Evolutionary conservation across 192 early-diverging fungal genomes (phyloP), one percentile per base, ranked within the genome.

Genomic region (Funneliformis geosporum): DNA sequence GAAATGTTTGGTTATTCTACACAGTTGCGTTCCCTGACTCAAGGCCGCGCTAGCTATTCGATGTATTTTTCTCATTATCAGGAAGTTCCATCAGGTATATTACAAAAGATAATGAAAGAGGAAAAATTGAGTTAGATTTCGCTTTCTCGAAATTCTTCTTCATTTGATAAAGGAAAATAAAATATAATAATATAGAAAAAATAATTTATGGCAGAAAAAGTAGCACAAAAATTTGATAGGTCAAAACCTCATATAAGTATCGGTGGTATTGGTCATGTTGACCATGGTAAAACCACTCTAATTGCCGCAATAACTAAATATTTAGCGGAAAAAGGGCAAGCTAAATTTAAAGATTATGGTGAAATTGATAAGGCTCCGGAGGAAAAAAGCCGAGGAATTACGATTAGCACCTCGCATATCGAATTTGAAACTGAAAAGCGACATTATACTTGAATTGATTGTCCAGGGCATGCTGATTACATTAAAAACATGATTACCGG

Each of bases 271-370:
- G 97, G 97, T 73, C 97, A 99, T 88, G 97, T 99, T 82, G 97
- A 99, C 84, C 96, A 98, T 92, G 97, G 96, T 75, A 99, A 97
- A 90, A 97, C 97, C 46, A 97, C 97, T 55, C 92, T 98, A 82
- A 97, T 96, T 23, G 96, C 97, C 42, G 97, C 97, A 80, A 99
- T 99, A 83, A 99, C 96, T 77, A 97, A 97, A 88, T n/a, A n/a
- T n/a, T n/a, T n/a, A n/a, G n/a, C n/a, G n/a, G n/a, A n/a, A n/a
- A n/a, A n/a, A n/a, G n/a, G n/a, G n/a, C n/a, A n/a, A n/a, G n/a
- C n/a, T n/a, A n/a, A n/a, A n/a, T n/a, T n/a, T n/a, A 95, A 96
- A 27, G 89, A 96, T 84, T 99, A 99, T 88, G 91, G 91, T 50
- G 93, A 95, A 73, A 97, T 99, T 77, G 97, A 99, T 87, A 98